Evolutionary conservation across 2,329 filamentous ascomycete genomes (phyloP).

Genomic region (Escovopsis sp.): DNA sequence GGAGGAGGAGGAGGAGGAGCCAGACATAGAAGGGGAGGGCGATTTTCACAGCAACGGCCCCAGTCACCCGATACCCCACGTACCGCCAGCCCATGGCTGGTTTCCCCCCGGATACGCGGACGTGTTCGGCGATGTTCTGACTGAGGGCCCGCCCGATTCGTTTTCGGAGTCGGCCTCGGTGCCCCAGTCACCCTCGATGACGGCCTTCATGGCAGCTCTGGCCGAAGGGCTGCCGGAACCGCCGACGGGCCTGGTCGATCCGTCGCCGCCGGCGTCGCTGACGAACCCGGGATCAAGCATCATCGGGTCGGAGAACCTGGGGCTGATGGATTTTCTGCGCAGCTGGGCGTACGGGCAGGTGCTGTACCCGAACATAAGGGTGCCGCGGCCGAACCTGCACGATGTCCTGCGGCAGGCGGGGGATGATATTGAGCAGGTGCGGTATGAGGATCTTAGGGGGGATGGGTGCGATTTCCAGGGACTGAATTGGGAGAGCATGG

Average conservation of each 20-base stretch:
- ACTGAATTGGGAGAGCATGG: conserved; percentile 39
- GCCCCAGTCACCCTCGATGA: not conserved
- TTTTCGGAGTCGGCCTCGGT: no score
- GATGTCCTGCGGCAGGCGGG: conserved; percentile 17
- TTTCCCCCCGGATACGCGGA: no score
- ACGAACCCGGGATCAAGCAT: conserved; percentile 21
- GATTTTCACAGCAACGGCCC: no score
- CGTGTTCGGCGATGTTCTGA: no score
- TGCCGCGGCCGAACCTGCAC: conserved; percentile 14
- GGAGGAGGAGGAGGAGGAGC: not conserved
- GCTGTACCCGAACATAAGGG: conserved; percentile 7
- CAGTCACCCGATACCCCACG: no score
- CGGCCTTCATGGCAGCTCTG: not conserved
- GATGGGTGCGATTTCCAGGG: conserved; percentile 44
- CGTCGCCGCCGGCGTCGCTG: conserved; percentile 9
- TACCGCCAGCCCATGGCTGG: no score
- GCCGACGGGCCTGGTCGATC: conserved; percentile 1
- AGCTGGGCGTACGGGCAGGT: conserved; percentile 25
- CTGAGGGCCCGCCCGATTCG: no score
- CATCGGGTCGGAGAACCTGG: conserved; percentile 33
- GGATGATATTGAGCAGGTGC: conserved; percentile 10
- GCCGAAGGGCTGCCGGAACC: conserved; percentile 4
- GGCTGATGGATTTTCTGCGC: conserved; percentile 33
- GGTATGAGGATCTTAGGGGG: conserved; percentile 34
- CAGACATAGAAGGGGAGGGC: no score